phyloP scores from a whole-genome alignment of 2,329 filamentous ascomycete genomes.

The Fusarium sororula region DNA sequence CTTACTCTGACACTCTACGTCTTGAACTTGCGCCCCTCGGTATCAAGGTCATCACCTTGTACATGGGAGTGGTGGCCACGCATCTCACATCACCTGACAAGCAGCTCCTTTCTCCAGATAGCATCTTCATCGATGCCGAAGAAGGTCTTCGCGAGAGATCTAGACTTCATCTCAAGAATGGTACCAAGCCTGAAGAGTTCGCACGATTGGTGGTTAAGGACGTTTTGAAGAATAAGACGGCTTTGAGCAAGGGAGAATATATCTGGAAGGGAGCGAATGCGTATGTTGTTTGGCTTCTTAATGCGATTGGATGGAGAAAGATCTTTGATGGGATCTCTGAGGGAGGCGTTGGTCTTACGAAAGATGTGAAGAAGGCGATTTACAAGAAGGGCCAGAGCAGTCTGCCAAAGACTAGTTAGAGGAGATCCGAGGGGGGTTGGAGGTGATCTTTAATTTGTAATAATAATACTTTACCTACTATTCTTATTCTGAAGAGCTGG shows the following conservation, averaged over 20 bases:
- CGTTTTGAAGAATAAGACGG: background rate
- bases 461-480: too few species aligned
- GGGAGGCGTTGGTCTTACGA: background rate
- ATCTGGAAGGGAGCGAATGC: background rate
- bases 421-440: rapidly evolving
- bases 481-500: too few species aligned
- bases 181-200: background rate
- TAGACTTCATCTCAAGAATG: background rate
- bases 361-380: background rate
- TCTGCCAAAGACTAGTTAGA: background rate
- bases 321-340: background rate
- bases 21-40: conserved; percentile 1
- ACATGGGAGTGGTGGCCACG: conserved; percentile 18
- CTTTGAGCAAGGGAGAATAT: background rate
- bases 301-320: background rate
- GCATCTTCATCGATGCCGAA: background rate
- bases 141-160: background rate
- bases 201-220: conserved; percentile 9
- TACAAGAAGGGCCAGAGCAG: background rate
- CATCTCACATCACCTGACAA: background rate
- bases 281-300: conserved; percentile 4
- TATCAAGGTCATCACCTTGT: background rate
- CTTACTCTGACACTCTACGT: conserved; percentile 20
- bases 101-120: rapidly evolving
- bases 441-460: background rate